Evolutionary conservation across 108 stramenopile species (phyloP).

Genomic region (Skeletonema costatum): DNA sequence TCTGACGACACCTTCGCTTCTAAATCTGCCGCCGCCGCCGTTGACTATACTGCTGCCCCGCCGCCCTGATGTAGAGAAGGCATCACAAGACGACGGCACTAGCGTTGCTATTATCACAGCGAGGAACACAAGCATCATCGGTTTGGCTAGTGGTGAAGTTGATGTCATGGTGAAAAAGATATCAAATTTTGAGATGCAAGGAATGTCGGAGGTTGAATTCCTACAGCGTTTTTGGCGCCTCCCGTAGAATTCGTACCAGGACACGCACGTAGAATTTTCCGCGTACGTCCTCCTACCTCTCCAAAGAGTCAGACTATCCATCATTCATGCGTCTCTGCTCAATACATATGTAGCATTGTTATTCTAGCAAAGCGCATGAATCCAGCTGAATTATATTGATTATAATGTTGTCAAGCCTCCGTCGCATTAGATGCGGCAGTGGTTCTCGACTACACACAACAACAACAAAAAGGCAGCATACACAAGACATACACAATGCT

Average conservation of each 20-base stretch:
- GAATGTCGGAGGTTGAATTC: not conserved
- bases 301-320: too few species aligned
- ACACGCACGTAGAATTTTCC: not conserved
- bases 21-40: not conserved
- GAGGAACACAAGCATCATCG: not conserved
- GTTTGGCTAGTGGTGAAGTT: not conserved
- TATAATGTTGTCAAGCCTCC: not conserved
- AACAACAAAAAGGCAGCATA: not conserved
- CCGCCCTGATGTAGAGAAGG: not conserved
- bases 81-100: not conserved
- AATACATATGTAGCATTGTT: too few species aligned
- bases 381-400: not conserved
- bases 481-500: not conserved
- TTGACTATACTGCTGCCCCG: not conserved
- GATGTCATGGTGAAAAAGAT: not conserved
- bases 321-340: too few species aligned
- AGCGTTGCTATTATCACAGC: not conserved
- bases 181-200: not conserved
- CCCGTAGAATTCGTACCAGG: not conserved
- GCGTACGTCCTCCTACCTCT: not conserved
- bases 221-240: not conserved
- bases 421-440: not conserved
- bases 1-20: not conserved
- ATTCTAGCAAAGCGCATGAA: not conserved
- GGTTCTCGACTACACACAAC: not conserved